These are phyloP conservation scores for Phoenix roebelenii DNA, from an alignment of 176 grass and related monocot genomes.

Conservation along the genomic window DNA sequence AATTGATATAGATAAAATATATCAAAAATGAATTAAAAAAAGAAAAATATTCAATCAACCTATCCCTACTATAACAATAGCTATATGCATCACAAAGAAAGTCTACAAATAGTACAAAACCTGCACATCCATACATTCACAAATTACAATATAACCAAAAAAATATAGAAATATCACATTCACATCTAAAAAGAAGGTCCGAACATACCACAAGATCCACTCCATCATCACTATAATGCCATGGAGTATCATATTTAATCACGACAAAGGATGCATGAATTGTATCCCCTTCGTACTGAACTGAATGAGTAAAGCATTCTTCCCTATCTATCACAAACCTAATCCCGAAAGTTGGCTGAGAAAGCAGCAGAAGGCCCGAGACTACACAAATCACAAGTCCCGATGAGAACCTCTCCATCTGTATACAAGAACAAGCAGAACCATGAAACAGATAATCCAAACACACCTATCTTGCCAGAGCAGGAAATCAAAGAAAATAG, in stretches of 20 bases:
- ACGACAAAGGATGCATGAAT: constrained; percentile 83
- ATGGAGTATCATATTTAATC: constrained; percentile 76
- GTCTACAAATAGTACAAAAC: too few relatives aligned
- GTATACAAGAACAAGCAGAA: background rate
- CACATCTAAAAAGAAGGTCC: background rate
- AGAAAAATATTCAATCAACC: too few relatives aligned
- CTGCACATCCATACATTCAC: too few relatives aligned
- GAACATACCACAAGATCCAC: constrained; percentile 81
- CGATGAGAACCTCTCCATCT: constrained; percentile 30
- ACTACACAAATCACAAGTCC: constrained; percentile 26
- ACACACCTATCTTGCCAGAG: too few relatives aligned
- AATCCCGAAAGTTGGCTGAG: constrained; percentile 35
- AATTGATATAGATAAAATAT: too few relatives aligned
- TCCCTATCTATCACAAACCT: constrained; percentile 88
- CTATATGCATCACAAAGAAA: too few relatives aligned
- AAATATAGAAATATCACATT: background rate
- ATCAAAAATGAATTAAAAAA: too few relatives aligned
- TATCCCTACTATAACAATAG: too few relatives aligned
- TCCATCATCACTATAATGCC: constrained; percentile 72
- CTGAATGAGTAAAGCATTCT: constrained; percentile 83
- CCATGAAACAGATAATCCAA: too few relatives aligned
- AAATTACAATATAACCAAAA: too few relatives aligned
- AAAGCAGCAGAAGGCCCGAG: constrained; percentile 16
- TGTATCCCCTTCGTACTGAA: constrained; percentile 76
- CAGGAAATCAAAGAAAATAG: too few relatives aligned